These are phyloP conservation scores for Starmerella tilneyi DNA, from an alignment of 805 yeast species.

Conservation along the genomic window DNA sequence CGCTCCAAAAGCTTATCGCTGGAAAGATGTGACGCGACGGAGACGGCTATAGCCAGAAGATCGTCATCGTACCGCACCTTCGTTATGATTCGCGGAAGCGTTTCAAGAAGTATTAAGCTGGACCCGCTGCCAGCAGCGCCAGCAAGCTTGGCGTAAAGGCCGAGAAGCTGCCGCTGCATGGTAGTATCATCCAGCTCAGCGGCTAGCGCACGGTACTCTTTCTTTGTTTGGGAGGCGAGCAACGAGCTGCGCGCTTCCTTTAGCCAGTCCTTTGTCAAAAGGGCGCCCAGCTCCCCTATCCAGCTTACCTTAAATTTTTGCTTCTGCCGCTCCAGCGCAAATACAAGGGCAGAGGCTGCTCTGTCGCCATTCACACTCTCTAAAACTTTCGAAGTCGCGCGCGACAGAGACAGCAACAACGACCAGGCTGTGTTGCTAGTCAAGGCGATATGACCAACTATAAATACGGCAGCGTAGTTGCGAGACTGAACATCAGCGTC, in stretches of 20 bases:
- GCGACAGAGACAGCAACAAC: background rate
- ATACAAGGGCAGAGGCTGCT: background rate
- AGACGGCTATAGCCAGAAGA: constrained; percentile 4
- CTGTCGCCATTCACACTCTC: background rate
- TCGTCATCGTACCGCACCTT: constrained; percentile 11
- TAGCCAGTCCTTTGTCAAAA: background rate
- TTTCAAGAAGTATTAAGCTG: background rate
- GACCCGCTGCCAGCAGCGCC: background rate
- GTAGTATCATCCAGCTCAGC: background rate
- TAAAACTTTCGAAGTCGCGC: background rate
- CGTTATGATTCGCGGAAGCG: background rate
- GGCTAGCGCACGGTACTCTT: background rate
- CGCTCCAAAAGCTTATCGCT: constrained; percentile 2
- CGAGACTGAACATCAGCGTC: constrained; percentile 10
- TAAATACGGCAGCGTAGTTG: constrained; percentile 10
- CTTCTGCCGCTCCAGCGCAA: background rate
- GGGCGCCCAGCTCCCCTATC: background rate
- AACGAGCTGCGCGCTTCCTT: background rate
- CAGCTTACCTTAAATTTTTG: background rate
- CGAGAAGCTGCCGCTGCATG: background rate
- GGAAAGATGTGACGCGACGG: background rate
- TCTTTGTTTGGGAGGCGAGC: background rate
- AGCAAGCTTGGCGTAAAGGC: background rate
- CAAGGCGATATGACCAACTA: background rate
- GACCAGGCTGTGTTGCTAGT: background rate